Percentiles rank a stretch among this genome's conserved stretches.
Evolutionary conservation across 2,329 filamentous ascomycete genomes (phyloP).

Genomic region (Botrytis squamosa): DNA sequence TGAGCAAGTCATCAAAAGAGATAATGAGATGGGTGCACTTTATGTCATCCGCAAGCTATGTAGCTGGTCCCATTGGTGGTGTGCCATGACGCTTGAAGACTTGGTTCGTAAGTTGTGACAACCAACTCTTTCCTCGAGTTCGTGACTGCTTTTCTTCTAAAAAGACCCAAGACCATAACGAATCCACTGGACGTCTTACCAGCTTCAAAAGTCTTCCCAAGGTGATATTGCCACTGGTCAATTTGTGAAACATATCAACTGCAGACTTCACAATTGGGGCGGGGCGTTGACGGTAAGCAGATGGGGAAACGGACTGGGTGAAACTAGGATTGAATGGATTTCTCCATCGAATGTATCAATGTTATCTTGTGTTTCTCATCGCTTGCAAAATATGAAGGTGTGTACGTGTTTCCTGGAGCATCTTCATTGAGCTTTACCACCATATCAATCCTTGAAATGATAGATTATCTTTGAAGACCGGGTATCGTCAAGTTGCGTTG

Average conservation of each 20-base stretch:
- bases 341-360: constrained; percentile 50
- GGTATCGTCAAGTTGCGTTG: constrained; percentile 31
- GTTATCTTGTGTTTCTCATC: constrained; percentile 40
- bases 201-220: constrained; percentile 48
- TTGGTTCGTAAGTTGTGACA: constrained; percentile 45
- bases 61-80: constrained; percentile 45
- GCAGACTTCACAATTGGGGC: constrained; percentile 41
- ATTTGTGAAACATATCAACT: constrained; percentile 44
- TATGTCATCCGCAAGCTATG: constrained; percentile 44
- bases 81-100: constrained; percentile 49
- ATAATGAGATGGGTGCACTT: constrained; percentile 45
- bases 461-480: constrained; percentile 43
- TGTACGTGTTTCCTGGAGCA: constrained; percentile 27
- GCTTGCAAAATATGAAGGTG: constrained; percentile 13
- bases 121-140: constrained; percentile 34
- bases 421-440: constrained; percentile 49
- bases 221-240: constrained; percentile 45
- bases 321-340: constrained; percentile 54
- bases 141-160: constrained; percentile 46
- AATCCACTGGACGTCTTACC: constrained; percentile 50
- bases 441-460: constrained; percentile 50
- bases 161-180: constrained; percentile 53
- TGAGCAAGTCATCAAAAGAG: constrained; percentile 45
- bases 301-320: constrained; percentile 52
- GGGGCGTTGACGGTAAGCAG: constrained; percentile 45